Evolutionary conservation across 371 early-diverging fungal species (phyloP), one percentile per base, ranked within the genome.

Genomic region (Basidiobolus meristosporus): DNA sequence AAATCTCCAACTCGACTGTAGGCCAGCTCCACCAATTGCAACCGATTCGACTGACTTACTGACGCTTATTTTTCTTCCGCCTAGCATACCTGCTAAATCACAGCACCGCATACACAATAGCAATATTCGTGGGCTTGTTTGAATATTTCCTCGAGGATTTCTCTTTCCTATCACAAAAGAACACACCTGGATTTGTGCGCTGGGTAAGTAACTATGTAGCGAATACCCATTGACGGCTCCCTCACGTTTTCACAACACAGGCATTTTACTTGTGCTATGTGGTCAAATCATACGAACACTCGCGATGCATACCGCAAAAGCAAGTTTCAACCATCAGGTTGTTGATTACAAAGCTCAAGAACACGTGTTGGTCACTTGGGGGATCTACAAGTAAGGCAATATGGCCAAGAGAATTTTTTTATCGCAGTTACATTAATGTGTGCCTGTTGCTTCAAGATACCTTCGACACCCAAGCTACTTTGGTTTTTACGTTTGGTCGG

Each of bases 381-480:
- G 89, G 15, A 65, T 86, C 31, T 88, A 87, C 59, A 60, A 60
- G 73, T 77, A 65, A 39, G 37, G 14, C n/a, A 3, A 2, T 23
- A 17, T 39, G 5, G 10, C 17, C 6, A 14, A 10, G 28, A 12
- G 23, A 15, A 12, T 3, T 19, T 38, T 4, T 21, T 14, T 21
- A 38, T 38, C n/a, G 3, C 38, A 38, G 3, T 34, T 16, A 3
- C 18, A 34, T 3, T 39, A 22, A 7, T n/a, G n/a, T n/a, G n/a
- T 18, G 15, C 21, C 7, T 7, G 7, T 20, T 0, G 6, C 11
- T 14, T 30, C 7, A 40, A 73, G 68, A 28, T 36, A 69, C 14
- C 62, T 82, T 56, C 75, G 90, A 15, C 90, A 90, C 51, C 90
- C 90, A 12, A 71, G 85, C 26, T 90, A 90, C 47, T 77, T 84